Percentiles rank a stretch among this genome's conserved stretches.
Evolutionary conservation across 768 basidiomycete species (phyloP).

Genomic region (Amanita pseudoporphyria): DNA sequence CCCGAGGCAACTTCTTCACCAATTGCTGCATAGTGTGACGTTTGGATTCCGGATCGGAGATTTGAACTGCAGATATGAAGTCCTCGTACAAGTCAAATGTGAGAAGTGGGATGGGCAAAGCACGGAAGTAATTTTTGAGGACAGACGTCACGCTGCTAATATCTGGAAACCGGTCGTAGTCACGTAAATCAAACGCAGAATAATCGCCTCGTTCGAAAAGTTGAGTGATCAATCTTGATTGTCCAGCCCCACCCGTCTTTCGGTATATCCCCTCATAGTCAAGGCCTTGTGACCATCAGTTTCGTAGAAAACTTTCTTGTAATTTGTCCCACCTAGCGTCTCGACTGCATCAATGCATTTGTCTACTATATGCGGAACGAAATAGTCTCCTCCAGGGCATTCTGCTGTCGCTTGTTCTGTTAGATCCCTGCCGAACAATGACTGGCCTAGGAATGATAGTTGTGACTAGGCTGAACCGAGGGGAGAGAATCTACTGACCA

Average conservation of each 20-base stretch:
- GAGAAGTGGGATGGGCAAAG: slow-evolving; percentile 83
- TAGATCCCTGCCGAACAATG: slow-evolving; percentile 90
- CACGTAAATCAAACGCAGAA: slow-evolving; percentile 75
- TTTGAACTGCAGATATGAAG: slow-evolving; percentile 70
- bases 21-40: slow-evolving; percentile 53
- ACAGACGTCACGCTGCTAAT: slow-evolving; percentile 96
- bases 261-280: slow-evolving; percentile 98
- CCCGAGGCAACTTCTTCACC: slow-evolving; percentile 68
- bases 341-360: slow-evolving; percentile 97
- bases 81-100: slow-evolving; percentile 88
- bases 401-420: slow-evolving; percentile 75
- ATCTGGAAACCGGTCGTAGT: slow-evolving; percentile 90
- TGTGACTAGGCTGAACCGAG: neutral
- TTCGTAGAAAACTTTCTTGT: neutral
- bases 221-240: slow-evolving; percentile 88
- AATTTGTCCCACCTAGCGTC: slow-evolving; percentile 48
- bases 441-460: slow-evolving; percentile 46
- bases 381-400: slow-evolving; percentile 43
- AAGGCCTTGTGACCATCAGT: slow-evolving; percentile 42
- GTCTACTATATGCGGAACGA: slow-evolving; percentile 82
- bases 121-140: slow-evolving; percentile 91
- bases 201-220: slow-evolving; percentile 94
- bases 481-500: slow-evolving; percentile 24
- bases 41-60: slow-evolving; percentile 55
- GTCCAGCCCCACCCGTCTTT: slow-evolving; percentile 89